These are phyloP conservation scores for Rubia yunnanensis DNA, from an alignment of 257 asterid genomes.

Conservation along the genomic window DNA sequence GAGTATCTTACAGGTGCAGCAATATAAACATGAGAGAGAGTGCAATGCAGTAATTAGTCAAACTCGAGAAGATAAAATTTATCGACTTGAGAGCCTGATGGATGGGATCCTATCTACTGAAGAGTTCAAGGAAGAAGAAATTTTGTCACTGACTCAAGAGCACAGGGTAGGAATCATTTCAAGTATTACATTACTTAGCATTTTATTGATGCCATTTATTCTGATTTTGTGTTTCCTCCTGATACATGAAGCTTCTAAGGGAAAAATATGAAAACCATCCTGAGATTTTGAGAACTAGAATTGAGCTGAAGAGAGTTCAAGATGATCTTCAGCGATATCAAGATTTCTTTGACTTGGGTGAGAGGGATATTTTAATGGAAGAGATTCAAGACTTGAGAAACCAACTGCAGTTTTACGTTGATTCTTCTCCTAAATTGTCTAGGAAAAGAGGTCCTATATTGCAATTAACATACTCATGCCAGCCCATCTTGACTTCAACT, in stretches of 20 bases:
- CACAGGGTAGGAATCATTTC: conserved; percentile 50
- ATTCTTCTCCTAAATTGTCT: conserved; percentile 49
- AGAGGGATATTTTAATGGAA: conserved; percentile 85
- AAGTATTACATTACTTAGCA: conserved; percentile 8
- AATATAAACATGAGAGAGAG: conserved; percentile 96
- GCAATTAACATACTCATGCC: conserved; percentile 55
- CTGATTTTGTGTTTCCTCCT: conserved; percentile 19
- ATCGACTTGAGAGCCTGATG: conserved; percentile 92
- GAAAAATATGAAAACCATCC: conserved; percentile 84
- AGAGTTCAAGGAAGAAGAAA: conserved; percentile 85
- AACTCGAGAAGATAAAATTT: conserved; percentile 91
- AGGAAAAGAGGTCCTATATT: conserved; percentile 50
- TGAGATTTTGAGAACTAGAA: conserved; percentile 62
- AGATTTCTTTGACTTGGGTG: conserved; percentile 91
- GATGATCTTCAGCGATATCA: conserved; percentile 76
- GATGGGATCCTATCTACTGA: conserved; percentile 83
- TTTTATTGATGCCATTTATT: conserved; percentile 5
- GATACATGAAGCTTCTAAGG: conserved; percentile 63
- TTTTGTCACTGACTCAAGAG: conserved; percentile 56
- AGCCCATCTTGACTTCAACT: conserved; percentile 43
- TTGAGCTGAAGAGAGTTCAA: conserved; percentile 65
- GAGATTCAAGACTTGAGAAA: conserved; percentile 80
- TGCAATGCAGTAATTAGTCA: conserved; percentile 79
- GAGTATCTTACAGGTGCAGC: conserved; percentile 60
- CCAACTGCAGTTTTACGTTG: conserved; percentile 69